Conservation (phyloP, 192 early-diverging fungal species). For the Entomortierella beljakovae region DNA sequence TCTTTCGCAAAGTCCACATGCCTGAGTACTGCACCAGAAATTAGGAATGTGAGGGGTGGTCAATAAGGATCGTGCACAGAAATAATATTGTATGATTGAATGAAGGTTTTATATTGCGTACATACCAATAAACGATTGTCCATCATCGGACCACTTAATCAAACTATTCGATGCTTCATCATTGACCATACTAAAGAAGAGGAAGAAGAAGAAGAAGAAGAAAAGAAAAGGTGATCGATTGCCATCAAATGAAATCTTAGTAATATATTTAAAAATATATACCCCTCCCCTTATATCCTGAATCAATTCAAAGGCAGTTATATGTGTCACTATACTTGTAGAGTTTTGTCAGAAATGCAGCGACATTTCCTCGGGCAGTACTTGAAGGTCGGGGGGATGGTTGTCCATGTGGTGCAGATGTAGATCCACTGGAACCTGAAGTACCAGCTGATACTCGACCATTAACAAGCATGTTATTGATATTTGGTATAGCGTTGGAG, state of each 20-base stretch:
- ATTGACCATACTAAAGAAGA: conserved; percentile 84
- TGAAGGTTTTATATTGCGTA: no score
- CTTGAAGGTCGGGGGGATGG: conserved; percentile 33
- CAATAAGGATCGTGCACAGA: no score
- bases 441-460: background rate
- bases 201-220: no score
- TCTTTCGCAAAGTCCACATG: conserved; percentile 86
- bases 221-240: no score
- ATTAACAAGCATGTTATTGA: conserved; percentile 33
- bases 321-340: conserved; percentile 72
- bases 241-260: no score
- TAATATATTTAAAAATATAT: no score
- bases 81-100: no score
- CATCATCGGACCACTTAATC: conserved; percentile 91
- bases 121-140: conserved; percentile 85
- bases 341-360: conserved; percentile 94
- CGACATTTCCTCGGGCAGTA: conserved; percentile 67
- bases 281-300: no score
- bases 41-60: no score
- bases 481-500: conserved; percentile 8
- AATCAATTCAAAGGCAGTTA: no score
- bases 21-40: conserved; percentile 63
- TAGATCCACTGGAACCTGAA: background rate
- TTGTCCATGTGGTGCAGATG: background rate
- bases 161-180: conserved; percentile 85